Conservation (phyloP, 257 asterid genomes). For the Capsicum pubescens region DNA sequence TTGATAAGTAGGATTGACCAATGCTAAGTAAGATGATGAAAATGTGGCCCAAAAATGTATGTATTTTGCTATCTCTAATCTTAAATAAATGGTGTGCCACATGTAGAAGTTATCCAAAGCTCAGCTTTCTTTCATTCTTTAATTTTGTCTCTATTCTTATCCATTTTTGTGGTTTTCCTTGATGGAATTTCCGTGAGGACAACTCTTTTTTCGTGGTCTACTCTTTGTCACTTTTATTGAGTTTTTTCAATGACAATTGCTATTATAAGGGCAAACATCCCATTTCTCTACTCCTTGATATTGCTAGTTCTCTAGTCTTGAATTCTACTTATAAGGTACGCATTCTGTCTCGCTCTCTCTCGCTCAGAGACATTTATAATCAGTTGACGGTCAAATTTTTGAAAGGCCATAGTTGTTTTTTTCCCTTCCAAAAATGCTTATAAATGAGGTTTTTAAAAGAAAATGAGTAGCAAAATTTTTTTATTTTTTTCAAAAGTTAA, state of each 20-base stretch:
- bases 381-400: too few species aligned
- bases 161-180: slow-evolving; percentile 27
- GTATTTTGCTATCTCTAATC: background rate
- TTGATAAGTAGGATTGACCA: slow-evolving; percentile 21
- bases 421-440: too few species aligned
- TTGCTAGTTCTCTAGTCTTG: slow-evolving; percentile 11
- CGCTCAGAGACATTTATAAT: too few species aligned
- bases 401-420: too few species aligned
- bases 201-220: background rate
- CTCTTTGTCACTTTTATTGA: background rate
- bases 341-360: background rate
- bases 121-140: slow-evolving; percentile 16
- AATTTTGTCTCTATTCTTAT: slow-evolving; percentile 24
- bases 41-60: slow-evolving; percentile 24
- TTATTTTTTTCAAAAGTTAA: too few species aligned
- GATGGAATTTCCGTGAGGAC: slow-evolving; percentile 25
- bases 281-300: background rate
- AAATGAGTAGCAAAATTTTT: too few species aligned
- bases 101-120: slow-evolving; percentile 22
- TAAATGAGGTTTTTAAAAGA: too few species aligned
- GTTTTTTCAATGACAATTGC: slow-evolving; percentile 3
- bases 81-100: slow-evolving; percentile 17
- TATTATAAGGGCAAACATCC: background rate
- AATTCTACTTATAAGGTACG: slow-evolving; percentile 8
- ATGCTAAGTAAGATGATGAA: slow-evolving; percentile 3